Evolutionary conservation across 208 protist species (phyloP), one percentile per base, ranked within the genome.

Genomic region (Endotrypanum monterogeii): DNA sequence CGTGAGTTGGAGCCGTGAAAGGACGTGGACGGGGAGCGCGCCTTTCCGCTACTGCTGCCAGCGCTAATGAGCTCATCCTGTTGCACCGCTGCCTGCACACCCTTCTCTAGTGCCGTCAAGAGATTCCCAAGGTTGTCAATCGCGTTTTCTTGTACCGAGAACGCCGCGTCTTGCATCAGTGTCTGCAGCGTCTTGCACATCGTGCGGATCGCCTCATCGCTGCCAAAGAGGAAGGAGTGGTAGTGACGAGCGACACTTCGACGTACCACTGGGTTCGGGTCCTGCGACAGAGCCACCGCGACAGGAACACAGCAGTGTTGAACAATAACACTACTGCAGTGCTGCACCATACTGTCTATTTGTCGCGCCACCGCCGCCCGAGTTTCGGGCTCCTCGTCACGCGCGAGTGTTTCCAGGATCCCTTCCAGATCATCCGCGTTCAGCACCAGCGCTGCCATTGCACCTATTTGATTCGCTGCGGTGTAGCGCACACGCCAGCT

Each of bases 401-500:
- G 71, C 23, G 87, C 78, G 8, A 95, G 76, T 6, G 60, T 74
- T 25, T 82, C 62, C 73, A 93, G 71, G 35, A 89, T 81, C 44
- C 70, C 58, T 7, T 86, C 68, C 23, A 95, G 61, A 51, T 87
- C 83, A 28, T 89, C 87, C 0, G 89, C 76, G 58, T 80, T 71
- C 16, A 77, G 4, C 56, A 89, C 86, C 35, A 86, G 67, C 8
- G 44, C 37, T 23, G 83, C 73, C 72, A 96, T 86, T 35, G 68
- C 62, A 62, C 80, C 87, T 14, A 96, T 69, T 52, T 84, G 61
- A 41, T 71, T 79, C 7, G 89, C 91, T 9, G 83, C 83, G 28
- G 78, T 83, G 83, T 87, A 94, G 56, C 91, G 85, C 54, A 96
- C 91, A 39, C 89, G 85, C 89, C 89, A 96, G 84, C 88, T 94